These are phyloP conservation scores for Potentilla sterilis DNA, from an alignment of 306 rosid species.

Conservation along the genomic window DNA sequence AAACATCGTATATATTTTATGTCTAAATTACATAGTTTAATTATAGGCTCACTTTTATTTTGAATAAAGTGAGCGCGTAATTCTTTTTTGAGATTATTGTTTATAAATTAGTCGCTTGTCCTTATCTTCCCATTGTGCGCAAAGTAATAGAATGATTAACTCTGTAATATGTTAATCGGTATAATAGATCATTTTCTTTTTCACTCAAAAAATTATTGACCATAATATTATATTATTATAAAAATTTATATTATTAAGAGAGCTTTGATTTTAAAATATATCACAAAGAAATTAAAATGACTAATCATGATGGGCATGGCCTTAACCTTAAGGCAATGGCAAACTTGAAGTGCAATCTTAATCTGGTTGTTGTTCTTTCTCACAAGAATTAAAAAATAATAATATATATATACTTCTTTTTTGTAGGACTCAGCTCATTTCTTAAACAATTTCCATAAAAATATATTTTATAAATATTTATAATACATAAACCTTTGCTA, in stretches of 20 bases:
- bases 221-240: too few relatives aligned
- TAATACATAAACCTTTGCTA: not conserved
- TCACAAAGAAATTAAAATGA: not conserved
- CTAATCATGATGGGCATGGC: not conserved
- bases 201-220: too few relatives aligned
- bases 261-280: not conserved
- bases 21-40: too few relatives aligned
- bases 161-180: too few relatives aligned
- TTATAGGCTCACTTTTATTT: too few relatives aligned
- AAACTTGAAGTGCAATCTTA: slow-evolving; percentile 7
- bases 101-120: too few relatives aligned
- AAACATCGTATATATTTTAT: too few relatives aligned
- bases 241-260: not conserved
- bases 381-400: not conserved
- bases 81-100: too few relatives aligned
- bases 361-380: not conserved
- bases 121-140: too few relatives aligned
- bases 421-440: slow-evolving; percentile 26
- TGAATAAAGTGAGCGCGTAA: too few relatives aligned
- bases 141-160: too few relatives aligned
- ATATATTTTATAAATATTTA: not conserved
- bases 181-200: too few relatives aligned
- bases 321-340: not conserved
- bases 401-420: slow-evolving; percentile 6
- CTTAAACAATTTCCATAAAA: not conserved